These are phyloP conservation scores for Neurospora terricola DNA, from an alignment of 495 filamentous ascomycete genomes.

Conservation along the genomic window DNA sequence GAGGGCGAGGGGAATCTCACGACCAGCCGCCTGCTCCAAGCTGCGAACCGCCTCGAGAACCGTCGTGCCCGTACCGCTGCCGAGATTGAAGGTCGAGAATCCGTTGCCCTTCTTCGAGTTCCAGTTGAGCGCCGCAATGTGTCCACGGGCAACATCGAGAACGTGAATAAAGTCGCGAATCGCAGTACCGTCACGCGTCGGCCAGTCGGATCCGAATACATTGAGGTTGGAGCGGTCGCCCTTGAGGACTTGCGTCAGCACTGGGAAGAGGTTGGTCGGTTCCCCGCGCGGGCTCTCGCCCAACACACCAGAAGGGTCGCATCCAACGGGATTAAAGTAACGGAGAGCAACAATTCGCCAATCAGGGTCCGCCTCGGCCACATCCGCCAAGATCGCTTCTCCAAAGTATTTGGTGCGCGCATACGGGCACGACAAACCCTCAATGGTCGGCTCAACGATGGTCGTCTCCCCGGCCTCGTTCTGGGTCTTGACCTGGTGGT, in stretches of 20 bases:
- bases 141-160: conserved; percentile 55
- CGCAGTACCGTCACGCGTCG: conserved; percentile 60
- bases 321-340: conserved; percentile 62
- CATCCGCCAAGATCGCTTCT: conserved; percentile 54
- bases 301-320: conserved; percentile 53
- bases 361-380: conserved; percentile 45
- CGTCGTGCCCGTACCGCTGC: conserved; percentile 41
- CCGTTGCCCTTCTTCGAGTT: conserved; percentile 19
- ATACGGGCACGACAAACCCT: conserved; percentile 54
- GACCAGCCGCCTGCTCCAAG: conserved; percentile 13
- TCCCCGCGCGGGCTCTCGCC: conserved; percentile 54
- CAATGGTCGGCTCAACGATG: conserved; percentile 13
- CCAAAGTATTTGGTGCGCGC: conserved; percentile 58
- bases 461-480: neutral
- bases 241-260: conserved; percentile 49
- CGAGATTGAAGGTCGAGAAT: conserved; percentile 45
- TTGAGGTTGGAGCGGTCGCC: conserved; percentile 42
- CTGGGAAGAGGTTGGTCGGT: conserved; percentile 55
- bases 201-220: conserved; percentile 56
- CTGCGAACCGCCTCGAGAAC: conserved; percentile 42
- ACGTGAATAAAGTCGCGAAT: conserved; percentile 63
- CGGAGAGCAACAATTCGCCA: conserved; percentile 54
- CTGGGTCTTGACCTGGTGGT: conserved; percentile 37
- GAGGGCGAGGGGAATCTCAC: conserved; percentile 11
- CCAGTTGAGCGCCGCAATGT: conserved; percentile 45